These are phyloP conservation scores for Orobanche coerulescens DNA, from an alignment of 257 asterid genomes.

Conservation along the genomic window DNA sequence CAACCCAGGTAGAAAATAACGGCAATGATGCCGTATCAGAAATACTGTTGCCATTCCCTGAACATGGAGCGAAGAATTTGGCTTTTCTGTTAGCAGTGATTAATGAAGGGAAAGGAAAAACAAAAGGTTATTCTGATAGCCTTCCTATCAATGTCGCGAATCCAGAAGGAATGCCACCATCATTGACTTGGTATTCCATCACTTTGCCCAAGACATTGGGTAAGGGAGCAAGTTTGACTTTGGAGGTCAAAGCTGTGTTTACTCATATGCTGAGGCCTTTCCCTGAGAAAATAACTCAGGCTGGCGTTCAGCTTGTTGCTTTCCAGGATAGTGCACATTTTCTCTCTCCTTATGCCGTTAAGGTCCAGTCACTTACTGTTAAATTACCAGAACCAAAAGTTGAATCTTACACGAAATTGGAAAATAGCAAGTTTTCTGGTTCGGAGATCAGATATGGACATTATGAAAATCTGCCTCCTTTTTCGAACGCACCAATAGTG, in stretches of 20 bases:
- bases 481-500: slow-evolving; percentile 53
- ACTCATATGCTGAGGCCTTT: slow-evolving; percentile 60
- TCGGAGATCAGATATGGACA: slow-evolving; percentile 95
- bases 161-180: slow-evolving; percentile 63
- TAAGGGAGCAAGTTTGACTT: slow-evolving; percentile 57
- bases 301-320: slow-evolving; percentile 69
- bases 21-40: slow-evolving; percentile 55
- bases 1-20: slow-evolving; percentile 55
- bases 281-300: slow-evolving; percentile 94
- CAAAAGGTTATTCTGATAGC: slow-evolving; percentile 40
- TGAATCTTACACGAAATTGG: slow-evolving; percentile 85
- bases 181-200: slow-evolving; percentile 65
- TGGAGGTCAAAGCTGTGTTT: slow-evolving; percentile 74
- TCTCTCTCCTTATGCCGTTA: slow-evolving; percentile 72
- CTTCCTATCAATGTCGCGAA: slow-evolving; percentile 39
- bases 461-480: slow-evolving; percentile 63
- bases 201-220: slow-evolving; percentile 66
- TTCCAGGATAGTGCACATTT: slow-evolving; percentile 83
- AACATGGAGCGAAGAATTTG: slow-evolving; percentile 51
- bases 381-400: slow-evolving; percentile 81
- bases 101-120: slow-evolving; percentile 69
- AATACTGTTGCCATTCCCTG: slow-evolving; percentile 62
- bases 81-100: slow-evolving; percentile 47
- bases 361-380: slow-evolving; percentile 65
- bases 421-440: slow-evolving; percentile 75